A percentile compares a stretch with the other conserved stretches of the same genome.
phyloP scores from a whole-genome alignment of 139 green algal genomes.

The Chlamydomonas sp. region DNA sequence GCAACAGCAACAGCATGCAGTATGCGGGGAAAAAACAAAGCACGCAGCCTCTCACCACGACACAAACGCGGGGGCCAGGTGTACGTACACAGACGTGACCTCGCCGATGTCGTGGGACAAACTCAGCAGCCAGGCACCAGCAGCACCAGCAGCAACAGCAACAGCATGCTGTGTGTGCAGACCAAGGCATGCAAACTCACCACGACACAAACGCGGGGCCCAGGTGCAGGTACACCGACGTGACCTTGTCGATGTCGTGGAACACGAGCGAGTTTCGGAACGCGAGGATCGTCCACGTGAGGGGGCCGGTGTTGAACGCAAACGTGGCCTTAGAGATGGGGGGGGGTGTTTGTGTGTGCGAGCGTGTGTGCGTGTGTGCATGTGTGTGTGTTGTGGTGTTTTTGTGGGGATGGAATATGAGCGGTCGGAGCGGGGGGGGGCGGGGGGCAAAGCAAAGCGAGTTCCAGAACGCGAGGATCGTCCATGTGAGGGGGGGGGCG shows the following conservation, averaged over 20 bases:
- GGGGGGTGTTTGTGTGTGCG: neutral
- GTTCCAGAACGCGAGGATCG: conserved; percentile 67
- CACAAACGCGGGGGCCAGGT: too few relatives aligned
- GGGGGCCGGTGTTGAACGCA: conserved; percentile 55
- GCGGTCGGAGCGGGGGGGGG: too few relatives aligned
- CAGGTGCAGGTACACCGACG: conserved; percentile 66
- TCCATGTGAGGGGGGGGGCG: conserved; percentile 57
- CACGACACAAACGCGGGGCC: conserved; percentile 65
- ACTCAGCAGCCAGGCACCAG: too few relatives aligned
- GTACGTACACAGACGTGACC: too few relatives aligned
- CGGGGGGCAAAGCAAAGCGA: too few relatives aligned
- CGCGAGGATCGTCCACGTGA: conserved; percentile 59
- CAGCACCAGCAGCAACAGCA: conserved; percentile 1
- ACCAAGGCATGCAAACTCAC: too few relatives aligned
- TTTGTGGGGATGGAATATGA: too few relatives aligned
- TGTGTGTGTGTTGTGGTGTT: neutral
- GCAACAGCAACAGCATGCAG: too few relatives aligned
- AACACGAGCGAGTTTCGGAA: conserved; percentile 75
- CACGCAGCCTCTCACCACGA: too few relatives aligned
- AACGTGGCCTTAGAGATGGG: conserved; percentile 49
- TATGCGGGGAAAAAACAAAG: too few relatives aligned
- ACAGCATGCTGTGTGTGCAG: too few relatives aligned
- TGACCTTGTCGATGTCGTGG: conserved; percentile 75
- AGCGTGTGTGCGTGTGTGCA: neutral
- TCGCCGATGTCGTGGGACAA: too few relatives aligned